phyloP scores from a whole-genome alignment of 2,329 filamentous ascomycete genomes.

The Verticillium dahliae region DNA sequence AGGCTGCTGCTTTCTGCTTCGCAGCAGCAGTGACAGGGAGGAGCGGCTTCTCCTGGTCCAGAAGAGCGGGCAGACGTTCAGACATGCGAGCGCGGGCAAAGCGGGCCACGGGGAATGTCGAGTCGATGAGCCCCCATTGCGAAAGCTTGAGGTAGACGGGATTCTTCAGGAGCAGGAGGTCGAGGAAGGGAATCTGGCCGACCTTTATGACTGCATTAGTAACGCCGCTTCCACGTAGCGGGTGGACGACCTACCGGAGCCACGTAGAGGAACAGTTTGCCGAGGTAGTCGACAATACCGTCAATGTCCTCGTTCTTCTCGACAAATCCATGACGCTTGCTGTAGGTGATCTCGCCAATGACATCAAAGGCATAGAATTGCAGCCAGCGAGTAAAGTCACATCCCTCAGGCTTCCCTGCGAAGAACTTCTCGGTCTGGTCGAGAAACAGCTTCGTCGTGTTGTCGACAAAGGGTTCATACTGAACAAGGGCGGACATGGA shows the following conservation, averaged over 20 bases:
- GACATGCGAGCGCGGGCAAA: conserved; percentile 64
- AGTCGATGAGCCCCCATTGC: conserved; percentile 59
- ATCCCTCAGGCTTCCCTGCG: conserved; percentile 34
- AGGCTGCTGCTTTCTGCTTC: conserved; percentile 30
- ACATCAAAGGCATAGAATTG: conserved; percentile 81
- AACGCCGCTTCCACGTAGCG: background rate
- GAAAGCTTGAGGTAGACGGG: conserved; percentile 63
- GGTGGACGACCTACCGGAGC: conserved; percentile 48
- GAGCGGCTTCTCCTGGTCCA: conserved; percentile 17
- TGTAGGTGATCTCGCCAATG: conserved; percentile 71
- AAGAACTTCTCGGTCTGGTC: conserved; percentile 52
- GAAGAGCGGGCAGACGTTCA: conserved; percentile 50
- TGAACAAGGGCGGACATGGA: conserved; percentile 71
- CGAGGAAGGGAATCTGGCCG: conserved; percentile 68
- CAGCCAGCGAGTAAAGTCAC: conserved; percentile 65
- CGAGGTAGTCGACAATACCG: conserved; percentile 62
- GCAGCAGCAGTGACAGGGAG: conserved; percentile 28
- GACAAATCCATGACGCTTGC: conserved; percentile 68
- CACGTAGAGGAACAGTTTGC: conserved; percentile 61
- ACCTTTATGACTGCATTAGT: conserved; percentile 35
- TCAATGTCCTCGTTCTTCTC: conserved; percentile 70
- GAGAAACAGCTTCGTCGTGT: conserved; percentile 66
- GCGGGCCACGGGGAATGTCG: conserved; percentile 64
- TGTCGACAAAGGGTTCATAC: conserved; percentile 76
- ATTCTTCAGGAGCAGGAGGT: conserved; percentile 67